Evolutionary conservation across 352 stramenopile species (phyloP), one percentile per base, ranked within the genome.

Genomic region (Pythium phragmiticola): DNA sequence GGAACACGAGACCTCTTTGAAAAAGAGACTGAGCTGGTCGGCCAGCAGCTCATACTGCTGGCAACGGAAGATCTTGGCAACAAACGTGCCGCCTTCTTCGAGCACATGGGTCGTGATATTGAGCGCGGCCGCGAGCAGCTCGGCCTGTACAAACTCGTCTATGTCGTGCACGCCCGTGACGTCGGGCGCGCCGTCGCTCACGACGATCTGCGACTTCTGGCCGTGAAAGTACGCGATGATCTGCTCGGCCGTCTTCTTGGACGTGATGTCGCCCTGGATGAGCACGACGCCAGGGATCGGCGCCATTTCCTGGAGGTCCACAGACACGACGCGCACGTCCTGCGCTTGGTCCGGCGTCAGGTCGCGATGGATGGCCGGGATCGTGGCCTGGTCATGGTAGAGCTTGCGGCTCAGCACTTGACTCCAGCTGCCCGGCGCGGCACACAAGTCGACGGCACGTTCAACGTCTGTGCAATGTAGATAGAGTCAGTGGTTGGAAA

Each of bases 111-210:
- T 63, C 36, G 75, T 91, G 63, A 92, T 91, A 59, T 92, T 92
- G 26, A 95, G 76, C 30, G 73, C 87, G 6, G 83, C 80, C 6
- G 91, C 78, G 45, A 94, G 80, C 17, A 94, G 74, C 62, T 93
- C 80, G 23, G 83, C 84, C 66, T 94, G 83, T 26, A 94, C 58
- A 68, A 90, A 92, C 66, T 94, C 83, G 64, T 94, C 85, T 34
- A 94, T 51, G 43, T 94, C 87, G 49, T 94, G 79, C 45, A 93
- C 67, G 1, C 84, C 83, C 1, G 89, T 74, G n/a, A 99, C 97
- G 63, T 99, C 98, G 2, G 98, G 98, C 6, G 98, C 98, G 47
- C 98, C 98, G 78, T 99, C 98, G 63, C 95, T 99, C 16, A 99
- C 92, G 8, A 99, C 97, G 1, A 99, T 73, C 57, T 99, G 95